Conservation (phyloP, 1,139 yeast species). For the Zygosaccharomyces pseudobailii region DNA sequence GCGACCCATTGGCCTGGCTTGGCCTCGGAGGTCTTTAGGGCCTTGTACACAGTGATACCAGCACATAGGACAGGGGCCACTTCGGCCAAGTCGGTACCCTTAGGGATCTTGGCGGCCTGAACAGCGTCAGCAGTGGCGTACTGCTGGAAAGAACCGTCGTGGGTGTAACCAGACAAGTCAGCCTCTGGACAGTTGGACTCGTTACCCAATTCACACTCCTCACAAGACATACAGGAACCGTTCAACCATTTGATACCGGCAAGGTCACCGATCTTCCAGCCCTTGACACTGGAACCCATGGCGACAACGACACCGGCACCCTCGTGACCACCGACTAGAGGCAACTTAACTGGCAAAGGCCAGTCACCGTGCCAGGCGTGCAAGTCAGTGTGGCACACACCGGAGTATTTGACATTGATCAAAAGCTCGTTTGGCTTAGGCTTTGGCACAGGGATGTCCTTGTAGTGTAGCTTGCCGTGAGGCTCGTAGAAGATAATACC, state of each 20-base stretch:
- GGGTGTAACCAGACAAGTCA: conserved; percentile 63
- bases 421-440: conserved; percentile 57
- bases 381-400: conserved; percentile 63
- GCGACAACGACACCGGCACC: conserved; percentile 66
- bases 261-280: conserved; percentile 56
- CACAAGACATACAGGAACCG: conserved; percentile 59
- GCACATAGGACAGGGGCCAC: conserved; percentile 64
- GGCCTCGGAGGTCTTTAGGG: conserved; percentile 55
- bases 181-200: conserved; percentile 59
- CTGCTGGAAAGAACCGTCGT: conserved; percentile 65
- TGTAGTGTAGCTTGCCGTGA: conserved; percentile 47
- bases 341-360: conserved; percentile 55
- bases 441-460: conserved; percentile 52
- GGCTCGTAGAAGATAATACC: conserved; percentile 45
- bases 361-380: conserved; percentile 69
- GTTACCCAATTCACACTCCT: conserved; percentile 49
- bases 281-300: conserved; percentile 52
- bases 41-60: conserved; percentile 65
- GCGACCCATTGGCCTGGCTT: conserved; percentile 60
- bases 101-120: conserved; percentile 58
- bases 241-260: conserved; percentile 68
- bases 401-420: conserved; percentile 57
- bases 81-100: conserved; percentile 52
- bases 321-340: conserved; percentile 65
- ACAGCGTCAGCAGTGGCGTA: conserved; percentile 65